A percentile compares a stretch with the other conserved stretches of the same genome.
These are phyloP conservation scores for Aegilops tauschii DNA, from an alignment of 176 grass and related monocot genomes.

Conservation along the genomic window DNA sequence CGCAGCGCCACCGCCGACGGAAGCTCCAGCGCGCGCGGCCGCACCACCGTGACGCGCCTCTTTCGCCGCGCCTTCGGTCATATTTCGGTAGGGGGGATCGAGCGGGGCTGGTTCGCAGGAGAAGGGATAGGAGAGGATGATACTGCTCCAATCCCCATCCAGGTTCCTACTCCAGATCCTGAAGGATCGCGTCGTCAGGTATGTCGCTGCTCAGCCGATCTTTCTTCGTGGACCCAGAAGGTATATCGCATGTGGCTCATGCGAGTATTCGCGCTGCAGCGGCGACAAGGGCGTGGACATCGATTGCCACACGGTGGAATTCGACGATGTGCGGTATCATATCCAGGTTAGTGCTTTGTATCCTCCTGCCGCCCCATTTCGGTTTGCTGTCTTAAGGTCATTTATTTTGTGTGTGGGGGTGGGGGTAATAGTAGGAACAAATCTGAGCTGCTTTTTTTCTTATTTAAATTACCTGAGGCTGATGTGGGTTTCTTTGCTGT, in stretches of 20 bases:
- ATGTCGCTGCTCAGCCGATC: not conserved
- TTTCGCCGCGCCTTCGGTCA: not conserved
- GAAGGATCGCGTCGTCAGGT: constrained; percentile 89
- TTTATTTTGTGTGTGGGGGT: not conserved
- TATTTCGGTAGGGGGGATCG: not conserved
- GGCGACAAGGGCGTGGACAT: constrained; percentile 89
- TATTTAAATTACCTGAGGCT: not conserved
- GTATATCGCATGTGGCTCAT: not conserved
- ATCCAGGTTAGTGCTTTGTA: constrained; percentile 57
- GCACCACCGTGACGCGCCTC: not conserved
- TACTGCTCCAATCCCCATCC: constrained; percentile 92
- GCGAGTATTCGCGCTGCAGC: constrained; percentile 31
- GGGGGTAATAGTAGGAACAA: not conserved
- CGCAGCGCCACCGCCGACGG: not conserved
- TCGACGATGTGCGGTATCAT: constrained; percentile 95
- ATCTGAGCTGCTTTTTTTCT: not conserved
- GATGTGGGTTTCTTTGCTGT: constrained; percentile 11
- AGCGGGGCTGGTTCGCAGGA: constrained; percentile 10
- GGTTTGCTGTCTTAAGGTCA: not conserved
- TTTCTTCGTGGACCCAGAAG: not conserved
- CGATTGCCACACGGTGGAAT: constrained; percentile 96
- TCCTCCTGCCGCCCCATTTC: not conserved
- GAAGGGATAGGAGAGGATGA: constrained; percentile 54
- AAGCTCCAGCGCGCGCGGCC: not conserved
- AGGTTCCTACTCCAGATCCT: constrained; percentile 97